Conservation (phyloP, 1,284 basidiomycete species). For the Trichosporon inkin region DNA sequence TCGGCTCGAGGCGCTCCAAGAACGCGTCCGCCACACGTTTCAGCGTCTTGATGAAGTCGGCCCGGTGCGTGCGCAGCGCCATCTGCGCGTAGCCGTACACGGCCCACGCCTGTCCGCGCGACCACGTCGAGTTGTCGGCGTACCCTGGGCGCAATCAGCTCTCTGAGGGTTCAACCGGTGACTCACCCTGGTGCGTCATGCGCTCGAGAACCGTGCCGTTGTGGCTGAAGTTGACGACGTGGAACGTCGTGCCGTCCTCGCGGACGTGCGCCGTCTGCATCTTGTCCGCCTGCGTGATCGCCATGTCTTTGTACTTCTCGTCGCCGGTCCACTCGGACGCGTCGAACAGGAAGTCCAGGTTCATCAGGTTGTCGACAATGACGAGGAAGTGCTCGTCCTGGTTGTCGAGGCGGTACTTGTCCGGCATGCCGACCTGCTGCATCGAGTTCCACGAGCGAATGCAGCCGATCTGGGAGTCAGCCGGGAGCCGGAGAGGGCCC, state of each 20-base stretch:
- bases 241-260: constrained; percentile 36
- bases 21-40: constrained; percentile 36
- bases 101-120: constrained; percentile 42
- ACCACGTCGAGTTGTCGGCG: constrained; percentile 36
- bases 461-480: constrained; percentile 29
- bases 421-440: constrained; percentile 17
- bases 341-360: constrained; percentile 41
- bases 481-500: neutral
- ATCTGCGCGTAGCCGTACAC: constrained; percentile 43
- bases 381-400: constrained; percentile 39
- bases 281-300: constrained; percentile 37
- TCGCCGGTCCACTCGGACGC: constrained; percentile 37
- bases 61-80: constrained; percentile 37
- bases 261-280: constrained; percentile 32
- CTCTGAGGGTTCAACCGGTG: neutral
- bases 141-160: constrained; percentile 24
- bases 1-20: constrained; percentile 28
- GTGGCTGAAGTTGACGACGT: constrained; percentile 39
- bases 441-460: constrained; percentile 40
- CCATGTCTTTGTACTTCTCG: constrained; percentile 33
- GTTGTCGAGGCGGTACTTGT: constrained; percentile 31
- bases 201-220: constrained; percentile 17
- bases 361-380: constrained; percentile 49
- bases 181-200: constrained; percentile 37
- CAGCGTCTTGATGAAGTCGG: constrained; percentile 34